Conservation (phyloP, 176 grass and related monocot genomes). For the Eleusine indica region DNA sequence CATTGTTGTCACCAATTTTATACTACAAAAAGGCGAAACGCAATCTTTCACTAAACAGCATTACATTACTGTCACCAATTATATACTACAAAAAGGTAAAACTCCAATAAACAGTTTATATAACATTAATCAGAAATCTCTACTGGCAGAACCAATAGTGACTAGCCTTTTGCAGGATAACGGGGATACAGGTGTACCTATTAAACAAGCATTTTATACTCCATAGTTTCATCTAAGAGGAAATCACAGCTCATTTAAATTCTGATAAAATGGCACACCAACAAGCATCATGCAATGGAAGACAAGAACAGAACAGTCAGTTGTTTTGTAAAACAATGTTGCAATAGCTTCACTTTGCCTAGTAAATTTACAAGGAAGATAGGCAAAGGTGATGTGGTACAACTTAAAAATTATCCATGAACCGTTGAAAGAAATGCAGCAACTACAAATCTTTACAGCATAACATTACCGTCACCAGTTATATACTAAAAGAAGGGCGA, state of each 20-base stretch:
- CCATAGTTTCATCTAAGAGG: neutral
- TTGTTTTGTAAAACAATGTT: neutral
- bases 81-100: too few relatives aligned
- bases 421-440: neutral
- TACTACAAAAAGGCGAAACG: neutral
- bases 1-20: neutral
- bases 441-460: neutral
- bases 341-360: neutral
- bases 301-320: neutral
- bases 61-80: too few relatives aligned
- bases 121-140: too few relatives aligned
- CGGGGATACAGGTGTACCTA: neutral
- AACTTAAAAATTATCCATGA: neutral
- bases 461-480: neutral
- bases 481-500: neutral
- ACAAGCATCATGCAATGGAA: neutral
- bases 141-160: neutral
- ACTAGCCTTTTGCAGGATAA: neutral
- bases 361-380: neutral
- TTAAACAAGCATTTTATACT: neutral
- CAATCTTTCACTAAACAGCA: neutral
- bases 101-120: too few relatives aligned
- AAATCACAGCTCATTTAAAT: neutral
- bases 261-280: neutral
- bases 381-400: neutral